Percentiles rank a stretch among this genome's conserved stretches.
These are phyloP conservation scores for Grigorovia transvaalensis DNA, from an alignment of 805 yeast genomes.

Conservation along the genomic window DNA sequence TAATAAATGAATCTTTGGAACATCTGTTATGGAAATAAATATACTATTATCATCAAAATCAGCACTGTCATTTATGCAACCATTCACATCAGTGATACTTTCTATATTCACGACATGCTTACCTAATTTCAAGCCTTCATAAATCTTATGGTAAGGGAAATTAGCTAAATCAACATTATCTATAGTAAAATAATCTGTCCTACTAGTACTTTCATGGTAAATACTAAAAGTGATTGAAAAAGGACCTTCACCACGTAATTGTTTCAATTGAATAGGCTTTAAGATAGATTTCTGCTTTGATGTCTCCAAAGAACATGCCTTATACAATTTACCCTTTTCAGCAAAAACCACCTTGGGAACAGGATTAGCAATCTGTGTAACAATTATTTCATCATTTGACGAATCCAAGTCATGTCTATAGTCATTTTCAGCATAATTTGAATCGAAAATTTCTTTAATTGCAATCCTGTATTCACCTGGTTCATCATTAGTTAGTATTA, in stretches of 20 bases:
- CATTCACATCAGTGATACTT: slow-evolving; percentile 55
- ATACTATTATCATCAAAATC: slow-evolving; percentile 30
- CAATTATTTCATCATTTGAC: slow-evolving; percentile 20
- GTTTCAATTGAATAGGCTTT: slow-evolving; percentile 44
- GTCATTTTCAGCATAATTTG: slow-evolving; percentile 39
- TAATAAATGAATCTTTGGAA: slow-evolving; percentile 51
- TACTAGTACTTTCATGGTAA: slow-evolving; percentile 50
- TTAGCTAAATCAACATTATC: slow-evolving; percentile 32
- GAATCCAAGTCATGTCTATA: slow-evolving; percentile 15
- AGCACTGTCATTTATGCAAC: slow-evolving; percentile 46
- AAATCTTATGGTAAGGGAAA: slow-evolving; percentile 35
- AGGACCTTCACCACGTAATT: slow-evolving; percentile 49
- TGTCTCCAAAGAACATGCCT: slow-evolving; percentile 38
- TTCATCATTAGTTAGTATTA: slow-evolving; percentile 34
- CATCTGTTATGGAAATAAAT: slow-evolving; percentile 58
- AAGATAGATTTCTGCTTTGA: slow-evolving; percentile 22
- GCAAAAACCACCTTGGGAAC: slow-evolving; percentile 52
- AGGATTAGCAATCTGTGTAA: slow-evolving; percentile 45
- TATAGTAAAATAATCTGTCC: slow-evolving; percentile 37
- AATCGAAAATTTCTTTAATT: slow-evolving; percentile 56
- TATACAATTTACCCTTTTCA: slow-evolving; percentile 37
- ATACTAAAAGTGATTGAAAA: slow-evolving; percentile 48
- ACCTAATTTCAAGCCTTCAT: slow-evolving; percentile 54
- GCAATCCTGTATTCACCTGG: slow-evolving; percentile 54
- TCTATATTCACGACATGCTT: slow-evolving; percentile 51